Evolutionary conservation across 179 eudicot species (phyloP).

Genomic region (Corrigiola litoralis): DNA sequence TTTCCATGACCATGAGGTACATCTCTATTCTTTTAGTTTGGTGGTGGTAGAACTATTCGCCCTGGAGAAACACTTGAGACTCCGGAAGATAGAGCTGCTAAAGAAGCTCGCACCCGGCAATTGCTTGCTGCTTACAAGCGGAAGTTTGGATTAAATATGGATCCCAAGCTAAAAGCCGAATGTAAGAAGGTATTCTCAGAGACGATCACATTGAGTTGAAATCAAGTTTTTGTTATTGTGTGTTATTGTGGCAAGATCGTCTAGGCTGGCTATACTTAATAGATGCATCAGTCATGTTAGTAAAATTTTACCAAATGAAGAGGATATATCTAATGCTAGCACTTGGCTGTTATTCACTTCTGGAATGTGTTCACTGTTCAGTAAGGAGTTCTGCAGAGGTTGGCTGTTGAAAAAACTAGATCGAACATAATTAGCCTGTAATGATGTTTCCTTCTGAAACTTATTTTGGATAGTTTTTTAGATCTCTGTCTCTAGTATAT

Average conservation of each 20-base stretch:
- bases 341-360: no score
- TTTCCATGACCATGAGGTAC: constrained; percentile 3
- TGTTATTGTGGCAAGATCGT: background rate
- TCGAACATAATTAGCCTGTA: no score
- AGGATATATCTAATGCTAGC: background rate
- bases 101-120: constrained; percentile 68
- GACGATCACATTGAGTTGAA: background rate
- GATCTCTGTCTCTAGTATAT: no score
- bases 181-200: constrained; percentile 61
- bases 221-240: background rate
- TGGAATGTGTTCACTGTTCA: no score
- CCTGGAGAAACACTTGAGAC: constrained; percentile 83
- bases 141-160: constrained; percentile 51
- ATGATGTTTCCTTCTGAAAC: no score
- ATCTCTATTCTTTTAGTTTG: constrained; percentile 43
- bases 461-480: no score
- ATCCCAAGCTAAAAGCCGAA: constrained; percentile 67
- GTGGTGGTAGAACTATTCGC: constrained; percentile 81
- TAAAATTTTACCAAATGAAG: background rate
- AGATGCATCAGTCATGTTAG: background rate
- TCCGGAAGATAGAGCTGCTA: constrained; percentile 65
- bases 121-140: constrained; percentile 62
- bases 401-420: no score
- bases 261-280: background rate
- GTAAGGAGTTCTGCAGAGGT: no score